Evolutionary conservation across 2,329 filamentous ascomycete genomes (phyloP).

Genomic region (Cladosporium sp.): DNA sequence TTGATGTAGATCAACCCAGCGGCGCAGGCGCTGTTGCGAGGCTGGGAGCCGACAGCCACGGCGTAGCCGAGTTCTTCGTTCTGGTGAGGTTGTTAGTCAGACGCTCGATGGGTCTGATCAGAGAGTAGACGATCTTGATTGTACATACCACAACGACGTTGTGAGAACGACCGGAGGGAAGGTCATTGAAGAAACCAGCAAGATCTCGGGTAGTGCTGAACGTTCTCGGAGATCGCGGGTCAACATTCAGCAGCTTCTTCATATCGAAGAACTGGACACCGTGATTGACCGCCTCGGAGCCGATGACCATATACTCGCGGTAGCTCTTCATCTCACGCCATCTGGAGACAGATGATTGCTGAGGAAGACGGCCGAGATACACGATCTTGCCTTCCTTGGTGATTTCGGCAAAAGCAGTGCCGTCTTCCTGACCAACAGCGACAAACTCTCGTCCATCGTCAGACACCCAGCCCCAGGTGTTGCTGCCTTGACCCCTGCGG

Average conservation of each 20-base stretch:
- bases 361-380: slow-evolving; percentile 52
- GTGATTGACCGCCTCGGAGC: slow-evolving; percentile 45
- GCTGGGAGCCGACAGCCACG: slow-evolving; percentile 38
- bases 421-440: slow-evolving; percentile 50
- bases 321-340: slow-evolving; percentile 52
- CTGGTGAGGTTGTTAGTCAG: not conserved
- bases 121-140: too few species aligned
- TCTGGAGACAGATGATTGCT: slow-evolving; percentile 41
- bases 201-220: slow-evolving; percentile 41
- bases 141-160: slow-evolving; percentile 43
- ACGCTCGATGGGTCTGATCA: too few species aligned
- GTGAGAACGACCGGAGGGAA: slow-evolving; percentile 45
- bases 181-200: slow-evolving; percentile 37
- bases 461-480: slow-evolving; percentile 54
- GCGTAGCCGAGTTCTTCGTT: slow-evolving; percentile 46
- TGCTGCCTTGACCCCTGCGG: slow-evolving; percentile 38
- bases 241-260: slow-evolving; percentile 50
- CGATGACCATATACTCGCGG: slow-evolving; percentile 42
- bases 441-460: slow-evolving; percentile 51
- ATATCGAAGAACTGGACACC: slow-evolving; percentile 62
- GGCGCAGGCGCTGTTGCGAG: slow-evolving; percentile 40
- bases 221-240: slow-evolving; percentile 38
- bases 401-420: slow-evolving; percentile 53
- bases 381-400: slow-evolving; percentile 45
- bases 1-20: slow-evolving; percentile 52